Conservation (phyloP, 306 rosid genomes). For the Cicer chorassanicum region DNA sequence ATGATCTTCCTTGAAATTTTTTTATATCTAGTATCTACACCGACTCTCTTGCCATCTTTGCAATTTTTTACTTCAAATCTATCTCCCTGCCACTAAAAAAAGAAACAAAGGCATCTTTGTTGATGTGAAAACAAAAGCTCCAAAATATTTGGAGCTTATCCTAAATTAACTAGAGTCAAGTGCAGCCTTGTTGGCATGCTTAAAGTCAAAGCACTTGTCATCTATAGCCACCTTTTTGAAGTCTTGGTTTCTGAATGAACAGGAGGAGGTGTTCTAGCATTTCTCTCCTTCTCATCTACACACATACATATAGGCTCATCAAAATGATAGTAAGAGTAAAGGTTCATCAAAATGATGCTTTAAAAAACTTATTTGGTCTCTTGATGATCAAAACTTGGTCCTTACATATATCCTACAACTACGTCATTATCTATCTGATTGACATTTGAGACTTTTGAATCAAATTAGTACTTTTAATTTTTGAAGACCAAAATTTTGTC, state of each 20-base stretch:
- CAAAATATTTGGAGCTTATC: conserved; percentile 38
- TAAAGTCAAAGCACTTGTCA: conserved; percentile 63
- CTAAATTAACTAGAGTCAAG: conserved; percentile 46
- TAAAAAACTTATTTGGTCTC: not conserved
- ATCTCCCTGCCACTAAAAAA: not conserved
- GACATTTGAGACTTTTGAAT: not conserved
- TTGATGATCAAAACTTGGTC: not conserved
- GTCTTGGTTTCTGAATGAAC: conserved; percentile 54
- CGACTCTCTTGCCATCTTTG: not conserved
- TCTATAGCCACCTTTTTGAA: conserved; percentile 62
- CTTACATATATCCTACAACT: not conserved
- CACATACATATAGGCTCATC: not conserved
- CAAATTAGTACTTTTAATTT: not conserved
- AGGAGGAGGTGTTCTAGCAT: conserved; percentile 82
- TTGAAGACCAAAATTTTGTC: not conserved
- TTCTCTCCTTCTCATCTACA: conserved; percentile 68
- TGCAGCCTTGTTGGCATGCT: conserved; percentile 46
- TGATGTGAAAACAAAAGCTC: conserved; percentile 38
- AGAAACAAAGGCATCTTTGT: not conserved
- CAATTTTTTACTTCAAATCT: not conserved
- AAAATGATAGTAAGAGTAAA: not conserved
- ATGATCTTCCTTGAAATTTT: not conserved
- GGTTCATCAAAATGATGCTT: not conserved
- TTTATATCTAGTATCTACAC: conserved; percentile 18
- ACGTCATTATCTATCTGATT: not conserved